These are phyloP conservation scores for Phalaenopsis aphrodite DNA, from an alignment of 106 monocot species.

Conservation along the genomic window DNA sequence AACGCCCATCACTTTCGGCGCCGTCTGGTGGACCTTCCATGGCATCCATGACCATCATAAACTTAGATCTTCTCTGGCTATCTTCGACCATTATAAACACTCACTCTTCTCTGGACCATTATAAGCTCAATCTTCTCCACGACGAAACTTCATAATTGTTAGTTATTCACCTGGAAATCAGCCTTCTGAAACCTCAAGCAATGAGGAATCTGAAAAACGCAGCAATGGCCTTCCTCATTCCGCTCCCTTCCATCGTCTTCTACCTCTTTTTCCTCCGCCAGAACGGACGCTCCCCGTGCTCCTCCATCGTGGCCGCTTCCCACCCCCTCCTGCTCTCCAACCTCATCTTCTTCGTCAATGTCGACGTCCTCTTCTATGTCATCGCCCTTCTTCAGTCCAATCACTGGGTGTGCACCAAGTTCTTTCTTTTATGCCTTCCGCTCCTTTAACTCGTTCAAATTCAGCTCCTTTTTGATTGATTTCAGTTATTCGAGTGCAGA, in stretches of 20 bases:
- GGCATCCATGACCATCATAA: no score
- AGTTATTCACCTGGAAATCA: not conserved
- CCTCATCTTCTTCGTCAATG: conserved; percentile 82
- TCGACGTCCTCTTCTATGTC: conserved; percentile 89
- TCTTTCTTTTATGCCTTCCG: not conserved
- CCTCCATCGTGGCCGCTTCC: not conserved
- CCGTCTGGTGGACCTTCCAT: no score
- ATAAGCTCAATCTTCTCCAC: no score
- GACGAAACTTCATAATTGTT: no score
- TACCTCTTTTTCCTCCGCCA: conserved; percentile 52
- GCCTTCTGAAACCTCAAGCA: not conserved
- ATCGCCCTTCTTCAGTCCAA: conserved; percentile 56
- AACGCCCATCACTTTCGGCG: no score
- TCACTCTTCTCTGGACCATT: no score
- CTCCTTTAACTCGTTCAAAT: not conserved
- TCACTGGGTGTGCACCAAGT: conserved; percentile 43
- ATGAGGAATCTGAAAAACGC: conserved; percentile 61
- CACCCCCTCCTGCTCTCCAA: conserved; percentile 83
- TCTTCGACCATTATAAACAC: no score
- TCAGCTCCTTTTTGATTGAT: not conserved
- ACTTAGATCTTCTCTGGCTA: no score
- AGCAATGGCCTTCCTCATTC: conserved; percentile 50
- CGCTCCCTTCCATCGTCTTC: conserved; percentile 78
- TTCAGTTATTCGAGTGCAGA: conserved; percentile 22
- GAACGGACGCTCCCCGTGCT: conserved; percentile 6